A percentile compares a stretch with the other conserved stretches of the same genome.
Evolutionary conservation across 2,329 filamentous ascomycete genomes (phyloP).

Genomic region (Penicillium sp.): DNA sequence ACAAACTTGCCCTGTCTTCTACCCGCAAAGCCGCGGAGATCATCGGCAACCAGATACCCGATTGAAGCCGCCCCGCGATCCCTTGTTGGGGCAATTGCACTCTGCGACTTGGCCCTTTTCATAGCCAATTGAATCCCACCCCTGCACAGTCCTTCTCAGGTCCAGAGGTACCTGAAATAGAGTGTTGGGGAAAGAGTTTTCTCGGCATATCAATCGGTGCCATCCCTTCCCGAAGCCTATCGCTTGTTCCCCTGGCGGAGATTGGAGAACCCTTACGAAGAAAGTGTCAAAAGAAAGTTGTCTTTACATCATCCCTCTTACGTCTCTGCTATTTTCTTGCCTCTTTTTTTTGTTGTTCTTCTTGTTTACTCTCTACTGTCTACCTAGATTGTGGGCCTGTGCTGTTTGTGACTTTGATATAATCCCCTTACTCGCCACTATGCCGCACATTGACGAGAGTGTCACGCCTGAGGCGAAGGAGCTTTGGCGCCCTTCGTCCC

Average conservation of each 20-base stretch:
- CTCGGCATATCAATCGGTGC: conserved; percentile 4
- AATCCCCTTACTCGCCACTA: neutral
- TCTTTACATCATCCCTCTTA: neutral
- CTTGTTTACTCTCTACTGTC: too few relatives aligned
- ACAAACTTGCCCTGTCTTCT: neutral
- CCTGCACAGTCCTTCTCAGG: conserved; percentile 10
- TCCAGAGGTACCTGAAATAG: neutral
- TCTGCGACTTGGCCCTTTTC: conserved; percentile 9
- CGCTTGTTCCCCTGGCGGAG: neutral
- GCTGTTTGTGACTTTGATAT: neutral
- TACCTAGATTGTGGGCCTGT: neutral
- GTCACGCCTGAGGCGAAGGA: conserved; percentile 39
- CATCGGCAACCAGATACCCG: conserved; percentile 22
- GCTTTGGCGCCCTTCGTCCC: conserved; percentile 72
- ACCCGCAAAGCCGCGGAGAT: conserved; percentile 23
- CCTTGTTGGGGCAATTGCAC: conserved; percentile 14
- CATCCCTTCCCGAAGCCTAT: neutral
- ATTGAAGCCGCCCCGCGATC: conserved; percentile 18
- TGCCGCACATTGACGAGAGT: conserved; percentile 26
- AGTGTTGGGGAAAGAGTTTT: conserved; percentile 3
- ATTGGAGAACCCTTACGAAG: neutral
- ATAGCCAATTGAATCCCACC: conserved; percentile 10
- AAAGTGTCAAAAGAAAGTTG: neutral
- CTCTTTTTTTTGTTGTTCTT: neutral
- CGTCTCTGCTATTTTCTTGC: neutral